Conservation (phyloP, 495 filamentous ascomycete species). For the Stereocaulon alpinum region DNA sequence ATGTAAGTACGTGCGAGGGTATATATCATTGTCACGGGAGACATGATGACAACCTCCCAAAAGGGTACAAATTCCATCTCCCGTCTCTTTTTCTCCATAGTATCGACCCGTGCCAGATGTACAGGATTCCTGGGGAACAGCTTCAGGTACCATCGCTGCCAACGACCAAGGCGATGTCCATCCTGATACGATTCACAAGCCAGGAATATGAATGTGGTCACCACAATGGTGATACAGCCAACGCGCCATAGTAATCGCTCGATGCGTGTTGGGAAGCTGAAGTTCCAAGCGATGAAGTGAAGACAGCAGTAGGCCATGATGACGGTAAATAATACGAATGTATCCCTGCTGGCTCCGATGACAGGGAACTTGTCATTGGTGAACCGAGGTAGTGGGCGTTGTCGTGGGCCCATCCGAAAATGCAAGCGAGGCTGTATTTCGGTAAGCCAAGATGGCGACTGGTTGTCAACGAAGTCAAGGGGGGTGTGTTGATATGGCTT, state of each 20-base stretch:
- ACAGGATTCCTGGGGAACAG: conserved; percentile 17
- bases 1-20: conserved; percentile 22
- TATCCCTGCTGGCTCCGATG: conserved; percentile 20
- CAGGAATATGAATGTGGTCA: conserved; percentile 21
- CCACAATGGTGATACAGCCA: conserved; percentile 21
- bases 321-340: conserved; percentile 18
- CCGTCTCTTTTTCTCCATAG: conserved; percentile 21
- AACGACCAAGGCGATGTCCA: conserved; percentile 22
- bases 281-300: conserved; percentile 34
- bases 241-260: conserved; percentile 31
- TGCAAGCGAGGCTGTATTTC: conserved; percentile 73
- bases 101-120: conserved; percentile 14
- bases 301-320: conserved; percentile 27
- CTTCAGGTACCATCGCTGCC: conserved; percentile 22
- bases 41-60: conserved; percentile 23
- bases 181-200: conserved; percentile 22
- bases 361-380: conserved; percentile 24
- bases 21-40: conserved; percentile 21
- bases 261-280: conserved; percentile 29
- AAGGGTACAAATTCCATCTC: conserved; percentile 18
- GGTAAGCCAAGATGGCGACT: conserved; percentile 45
- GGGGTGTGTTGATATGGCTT: conserved; percentile 26
- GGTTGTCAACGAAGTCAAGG: conserved; percentile 31
- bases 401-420: conserved; percentile 19
- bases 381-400: conserved; percentile 22